These are phyloP conservation scores for Cyberlindnera sargentensis DNA, from an alignment of 805 yeast genomes.

Conservation along the genomic window DNA sequence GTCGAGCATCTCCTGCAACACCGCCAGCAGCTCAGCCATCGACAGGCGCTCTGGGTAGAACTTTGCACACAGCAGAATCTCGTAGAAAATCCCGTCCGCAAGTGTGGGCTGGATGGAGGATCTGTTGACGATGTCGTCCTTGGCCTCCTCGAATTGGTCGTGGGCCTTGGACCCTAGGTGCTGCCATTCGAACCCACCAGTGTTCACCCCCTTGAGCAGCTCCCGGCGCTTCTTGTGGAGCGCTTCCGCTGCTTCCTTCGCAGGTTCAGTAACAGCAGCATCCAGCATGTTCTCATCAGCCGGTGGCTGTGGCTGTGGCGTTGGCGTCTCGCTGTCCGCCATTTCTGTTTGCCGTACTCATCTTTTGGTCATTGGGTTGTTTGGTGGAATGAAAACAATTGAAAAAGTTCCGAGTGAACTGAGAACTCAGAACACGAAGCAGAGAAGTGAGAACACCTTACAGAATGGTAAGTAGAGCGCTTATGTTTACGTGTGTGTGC, in stretches of 20 bases:
- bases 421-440: too few species aligned
- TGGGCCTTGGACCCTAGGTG: background rate
- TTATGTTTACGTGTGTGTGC: background rate
- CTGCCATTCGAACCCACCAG: constrained; percentile 2
- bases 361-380: too few species aligned
- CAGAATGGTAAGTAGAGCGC: background rate
- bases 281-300: too few species aligned
- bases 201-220: constrained; percentile 1
- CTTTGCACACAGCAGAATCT: constrained; percentile 16
- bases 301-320: too few species aligned
- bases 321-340: background rate
- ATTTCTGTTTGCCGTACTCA: background rate
- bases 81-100: constrained; percentile 15
- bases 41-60: constrained; percentile 13
- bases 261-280: background rate
- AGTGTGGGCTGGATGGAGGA: background rate
- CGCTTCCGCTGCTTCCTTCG: background rate
- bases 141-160: background rate
- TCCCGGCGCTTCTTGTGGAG: constrained; percentile 2
- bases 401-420: too few species aligned
- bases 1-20: constrained; percentile 15
- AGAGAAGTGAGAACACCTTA: too few species aligned
- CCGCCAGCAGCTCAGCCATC: constrained; percentile 1
- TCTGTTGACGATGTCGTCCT: background rate
- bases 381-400: too few species aligned